Evolutionary conservation across 2,329 filamentous ascomycete genomes (phyloP).

Genomic region (Phoma sp.): DNA sequence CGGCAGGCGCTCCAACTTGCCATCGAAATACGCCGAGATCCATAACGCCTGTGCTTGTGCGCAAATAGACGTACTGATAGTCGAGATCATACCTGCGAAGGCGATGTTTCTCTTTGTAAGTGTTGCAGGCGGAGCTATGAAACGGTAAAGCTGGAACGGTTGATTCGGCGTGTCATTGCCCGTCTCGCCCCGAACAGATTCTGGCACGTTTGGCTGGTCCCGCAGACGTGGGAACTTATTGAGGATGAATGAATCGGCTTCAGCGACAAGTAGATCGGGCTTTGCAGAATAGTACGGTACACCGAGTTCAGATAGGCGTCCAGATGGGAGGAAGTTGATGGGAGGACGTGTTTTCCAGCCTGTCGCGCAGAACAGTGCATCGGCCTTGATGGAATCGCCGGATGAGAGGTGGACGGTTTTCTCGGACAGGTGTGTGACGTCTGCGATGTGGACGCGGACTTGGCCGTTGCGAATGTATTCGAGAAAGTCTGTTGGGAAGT

Average conservation of each 20-base stretch:
- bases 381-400: conserved; percentile 54
- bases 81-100: conserved; percentile 41
- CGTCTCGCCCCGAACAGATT: conserved; percentile 8
- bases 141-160: conserved; percentile 52
- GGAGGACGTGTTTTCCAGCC: conserved; percentile 57
- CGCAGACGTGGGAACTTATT: conserved; percentile 15
- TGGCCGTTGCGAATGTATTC: conserved; percentile 61
- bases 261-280: conserved; percentile 31
- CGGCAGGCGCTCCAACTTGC: conserved; percentile 49
- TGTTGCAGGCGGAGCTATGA: conserved; percentile 49
- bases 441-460: conserved; percentile 64
- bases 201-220: conserved; percentile 15
- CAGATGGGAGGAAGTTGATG: conserved; percentile 13
- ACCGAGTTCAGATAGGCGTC: conserved; percentile 49
- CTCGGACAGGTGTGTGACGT: conserved; percentile 62
- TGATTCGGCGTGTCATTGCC: conserved; percentile 20
- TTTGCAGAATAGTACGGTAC: conserved; percentile 49
- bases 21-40: conserved; percentile 69
- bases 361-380: conserved; percentile 63
- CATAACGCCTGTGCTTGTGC: conserved; percentile 54
- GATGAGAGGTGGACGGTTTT: conserved; percentile 57
- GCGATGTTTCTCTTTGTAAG: conserved; percentile 19
- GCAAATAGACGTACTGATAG: conserved; percentile 47
- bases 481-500: conserved; percentile 66
- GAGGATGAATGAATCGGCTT: conserved; percentile 37